Base-by-base conservation (phyloP, 1,284 basidiomycete genomes). In the Ceratobasidium sp. region DNA sequence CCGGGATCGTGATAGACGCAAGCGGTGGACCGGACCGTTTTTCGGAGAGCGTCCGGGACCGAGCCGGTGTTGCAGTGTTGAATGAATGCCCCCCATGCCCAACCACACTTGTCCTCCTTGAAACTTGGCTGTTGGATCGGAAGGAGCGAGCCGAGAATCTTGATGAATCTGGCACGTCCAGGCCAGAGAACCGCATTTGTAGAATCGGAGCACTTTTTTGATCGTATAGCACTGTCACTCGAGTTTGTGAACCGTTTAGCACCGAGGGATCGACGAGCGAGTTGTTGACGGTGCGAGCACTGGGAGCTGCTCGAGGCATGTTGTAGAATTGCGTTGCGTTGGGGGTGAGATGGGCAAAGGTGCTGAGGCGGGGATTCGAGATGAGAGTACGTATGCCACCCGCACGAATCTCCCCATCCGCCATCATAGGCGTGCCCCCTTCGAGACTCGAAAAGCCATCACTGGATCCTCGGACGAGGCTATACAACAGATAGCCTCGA, bases 401-500 rank as follows among this genome's bases (percentile, higher is more conserved):
- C 13, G 64, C 43, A 15, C 64, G 64, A 29, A 29, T 29, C 17
- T 19, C 44, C 15, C n/a, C 59, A 44, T 46, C 46, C 11, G 32
- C 15, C 59, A 54, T 62, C 3, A 7, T 32, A 19, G 66, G 46
- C 9, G 59, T 43, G 2, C 57, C 69, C 4, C 65, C 71, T 43
- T 65, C 71, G 32, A 74, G 34, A 49, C 51, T 66, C 25, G 57
- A 66, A 52, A 73, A 77, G 19, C 64, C 74, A 29, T 69, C 74
- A 19, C 83, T 89, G 76, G 78, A 92, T 91, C 91, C 92, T 84
- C 90, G 90, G 44, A 89, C 82, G 22, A 90, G 80, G 29, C 92
- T 92, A 74, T 90, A 86, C 77, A 89, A 86, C 13, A 94, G 80
- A 78, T 84, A 86, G 0, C 84, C 86, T 51, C 91, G 85, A 1